Conservation (phyloP, 108 stramenopile species). For the Epithemia pelagica region DNA sequence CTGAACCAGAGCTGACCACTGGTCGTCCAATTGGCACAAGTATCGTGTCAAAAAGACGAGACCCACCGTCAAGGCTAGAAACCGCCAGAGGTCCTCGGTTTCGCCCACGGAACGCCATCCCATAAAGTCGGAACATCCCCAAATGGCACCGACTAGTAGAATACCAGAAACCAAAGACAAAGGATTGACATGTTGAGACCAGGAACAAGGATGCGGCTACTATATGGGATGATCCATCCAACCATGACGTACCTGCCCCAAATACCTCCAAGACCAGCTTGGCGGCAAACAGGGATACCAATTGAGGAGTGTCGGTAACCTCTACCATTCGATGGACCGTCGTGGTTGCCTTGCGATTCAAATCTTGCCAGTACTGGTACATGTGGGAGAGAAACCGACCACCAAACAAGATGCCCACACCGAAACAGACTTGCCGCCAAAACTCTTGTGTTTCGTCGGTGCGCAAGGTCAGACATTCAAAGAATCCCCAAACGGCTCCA, state of each 20-base stretch:
- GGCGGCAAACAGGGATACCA: constrained; percentile 23
- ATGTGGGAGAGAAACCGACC: not conserved
- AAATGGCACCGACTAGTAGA: constrained; percentile 23
- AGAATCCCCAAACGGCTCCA: constrained; percentile 34
- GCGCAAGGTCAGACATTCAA: constrained; percentile 13
- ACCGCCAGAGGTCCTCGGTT: not conserved
- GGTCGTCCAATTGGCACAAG: not conserved
- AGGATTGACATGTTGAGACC: too few species aligned
- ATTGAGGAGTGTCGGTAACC: too few species aligned
- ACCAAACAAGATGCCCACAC: not conserved
- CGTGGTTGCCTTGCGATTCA: not conserved
- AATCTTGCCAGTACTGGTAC: not conserved
- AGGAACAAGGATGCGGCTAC: not conserved
- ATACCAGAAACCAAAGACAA: too few species aligned
- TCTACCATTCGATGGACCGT: not conserved
- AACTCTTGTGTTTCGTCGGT: not conserved
- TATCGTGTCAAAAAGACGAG: not conserved
- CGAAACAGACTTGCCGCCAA: not conserved
- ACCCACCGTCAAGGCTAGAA: not conserved
- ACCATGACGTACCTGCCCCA: constrained; percentile 10
- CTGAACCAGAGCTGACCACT: not conserved
- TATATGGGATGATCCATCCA: not conserved
- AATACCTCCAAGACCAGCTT: constrained; percentile 33
- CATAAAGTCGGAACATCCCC: constrained; percentile 26
- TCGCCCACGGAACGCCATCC: not conserved